These are phyloP conservation scores for Metschnikowia baotianmanensis DNA, from an alignment of 805 yeast species.

Conservation along the genomic window DNA sequence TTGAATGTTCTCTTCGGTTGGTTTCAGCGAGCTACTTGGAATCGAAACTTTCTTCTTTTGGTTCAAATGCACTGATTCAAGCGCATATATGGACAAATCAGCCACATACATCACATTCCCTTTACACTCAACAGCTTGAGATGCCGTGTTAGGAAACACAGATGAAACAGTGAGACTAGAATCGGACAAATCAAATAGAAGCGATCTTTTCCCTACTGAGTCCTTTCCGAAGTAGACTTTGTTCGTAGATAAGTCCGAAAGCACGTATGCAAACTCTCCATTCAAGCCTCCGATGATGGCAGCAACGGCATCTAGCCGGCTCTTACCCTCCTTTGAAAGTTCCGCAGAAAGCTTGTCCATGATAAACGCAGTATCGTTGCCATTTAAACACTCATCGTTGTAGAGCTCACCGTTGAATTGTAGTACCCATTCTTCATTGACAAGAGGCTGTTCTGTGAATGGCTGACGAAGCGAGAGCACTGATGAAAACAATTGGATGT, in stretches of 20 bases:
- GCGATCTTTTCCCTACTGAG: slow-evolving; percentile 73
- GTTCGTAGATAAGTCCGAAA: slow-evolving; percentile 42
- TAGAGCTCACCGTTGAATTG: slow-evolving; percentile 94
- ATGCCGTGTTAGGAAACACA: slow-evolving; percentile 12
- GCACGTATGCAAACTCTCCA: slow-evolving; percentile 82
- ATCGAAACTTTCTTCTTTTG: not conserved
- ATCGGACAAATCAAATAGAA: slow-evolving; percentile 42
- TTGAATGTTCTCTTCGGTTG: too few species aligned
- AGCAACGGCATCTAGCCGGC: slow-evolving; percentile 13
- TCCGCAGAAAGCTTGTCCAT: slow-evolving; percentile 30
- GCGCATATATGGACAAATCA: slow-evolving; percentile 23
- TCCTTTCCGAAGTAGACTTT: slow-evolving; percentile 80
- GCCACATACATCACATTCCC: slow-evolving; percentile 50
- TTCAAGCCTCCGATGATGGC: slow-evolving; percentile 47
- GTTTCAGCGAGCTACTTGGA: not conserved
- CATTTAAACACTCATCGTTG: slow-evolving; percentile 46
- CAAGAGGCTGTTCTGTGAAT: slow-evolving; percentile 69
- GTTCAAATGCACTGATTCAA: not conserved
- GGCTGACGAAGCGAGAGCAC: slow-evolving; percentile 82
- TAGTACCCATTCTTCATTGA: slow-evolving; percentile 33
- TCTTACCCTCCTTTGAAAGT: not conserved
- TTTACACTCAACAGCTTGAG: slow-evolving; percentile 50
- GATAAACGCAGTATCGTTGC: slow-evolving; percentile 66
- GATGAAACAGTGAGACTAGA: slow-evolving; percentile 44
- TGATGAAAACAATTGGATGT: slow-evolving; percentile 55